phyloP scores from a whole-genome alignment of 108 stramenopile species.

The Poteriospumella lacustris region DNA sequence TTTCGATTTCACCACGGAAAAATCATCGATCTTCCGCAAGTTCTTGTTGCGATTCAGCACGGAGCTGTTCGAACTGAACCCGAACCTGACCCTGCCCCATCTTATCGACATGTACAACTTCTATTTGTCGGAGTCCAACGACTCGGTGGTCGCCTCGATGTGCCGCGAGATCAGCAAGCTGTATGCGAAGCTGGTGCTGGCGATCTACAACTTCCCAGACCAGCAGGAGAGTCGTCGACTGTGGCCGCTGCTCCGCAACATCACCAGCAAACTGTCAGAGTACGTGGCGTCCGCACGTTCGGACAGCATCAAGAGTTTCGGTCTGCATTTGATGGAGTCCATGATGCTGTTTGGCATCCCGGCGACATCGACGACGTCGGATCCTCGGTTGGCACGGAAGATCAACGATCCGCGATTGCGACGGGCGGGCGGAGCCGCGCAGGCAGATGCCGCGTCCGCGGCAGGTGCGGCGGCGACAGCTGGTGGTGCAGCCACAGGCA shows the following conservation, averaged over 20 bases:
- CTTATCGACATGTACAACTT: neutral
- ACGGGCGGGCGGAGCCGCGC: neutral
- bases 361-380: neutral
- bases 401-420: neutral
- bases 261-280: neutral
- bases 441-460: neutral
- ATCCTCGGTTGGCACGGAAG: neutral
- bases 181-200: neutral
- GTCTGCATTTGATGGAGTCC: neutral
- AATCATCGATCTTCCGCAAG: neutral
- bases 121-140: neutral
- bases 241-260: neutral
- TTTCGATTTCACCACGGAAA: neutral
- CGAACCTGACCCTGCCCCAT: neutral
- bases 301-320: neutral
- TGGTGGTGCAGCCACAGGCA: too few relatives aligned
- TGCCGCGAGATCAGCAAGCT: neutral
- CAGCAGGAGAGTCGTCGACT: neutral
- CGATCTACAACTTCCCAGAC: neutral
- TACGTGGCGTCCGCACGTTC: neutral
- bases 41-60: neutral
- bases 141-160: neutral
- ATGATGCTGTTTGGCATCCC: constrained; percentile 4
- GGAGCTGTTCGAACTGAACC: neutral
- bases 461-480: too few relatives aligned